phyloP scores from a whole-genome alignment of 805 yeast species.

The Lachancea kluyveri region DNA sequence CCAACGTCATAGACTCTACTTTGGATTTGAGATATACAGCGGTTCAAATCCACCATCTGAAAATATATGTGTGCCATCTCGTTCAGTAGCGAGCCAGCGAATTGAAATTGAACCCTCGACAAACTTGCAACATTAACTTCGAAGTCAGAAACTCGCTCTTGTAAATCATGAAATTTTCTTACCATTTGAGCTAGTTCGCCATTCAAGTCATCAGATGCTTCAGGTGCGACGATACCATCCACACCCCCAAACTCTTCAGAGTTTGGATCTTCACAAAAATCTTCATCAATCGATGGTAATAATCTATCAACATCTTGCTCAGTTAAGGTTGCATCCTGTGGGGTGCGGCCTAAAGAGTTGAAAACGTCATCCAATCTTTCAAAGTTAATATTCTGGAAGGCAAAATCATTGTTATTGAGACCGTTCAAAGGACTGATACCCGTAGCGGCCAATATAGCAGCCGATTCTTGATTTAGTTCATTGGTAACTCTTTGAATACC shows the following conservation, averaged over 20 bases:
- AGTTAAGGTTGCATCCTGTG: constrained; percentile 10
- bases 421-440: constrained; percentile 28
- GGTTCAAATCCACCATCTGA: constrained; percentile 28
- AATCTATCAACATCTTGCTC: constrained; percentile 19
- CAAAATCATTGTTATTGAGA: constrained; percentile 21
- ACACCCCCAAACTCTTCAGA: constrained; percentile 25
- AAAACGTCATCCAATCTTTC: constrained; percentile 26
- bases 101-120: constrained; percentile 32
- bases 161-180: constrained; percentile 26
- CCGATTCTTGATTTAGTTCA: constrained; percentile 29
- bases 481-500: constrained; percentile 25
- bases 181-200: constrained; percentile 28
- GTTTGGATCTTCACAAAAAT: constrained; percentile 29
- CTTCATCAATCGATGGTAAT: constrained; percentile 20
- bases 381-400: constrained; percentile 28
- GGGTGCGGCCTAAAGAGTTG: constrained; percentile 14
- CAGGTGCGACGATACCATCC: constrained; percentile 27
- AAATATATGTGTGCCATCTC: constrained; percentile 30
- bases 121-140: constrained; percentile 33
- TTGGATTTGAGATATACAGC: constrained; percentile 25
- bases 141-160: constrained; percentile 30
- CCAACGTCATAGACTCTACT: constrained; percentile 18
- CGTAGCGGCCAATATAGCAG: constrained; percentile 31
- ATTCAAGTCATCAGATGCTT: constrained; percentile 24
- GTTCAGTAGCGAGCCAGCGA: constrained; percentile 30